A percentile compares a stretch with the other conserved stretches of the same genome.
Evolutionary conservation across 352 stramenopile species (phyloP).

Genomic region (Phytophthora podocarpi): DNA sequence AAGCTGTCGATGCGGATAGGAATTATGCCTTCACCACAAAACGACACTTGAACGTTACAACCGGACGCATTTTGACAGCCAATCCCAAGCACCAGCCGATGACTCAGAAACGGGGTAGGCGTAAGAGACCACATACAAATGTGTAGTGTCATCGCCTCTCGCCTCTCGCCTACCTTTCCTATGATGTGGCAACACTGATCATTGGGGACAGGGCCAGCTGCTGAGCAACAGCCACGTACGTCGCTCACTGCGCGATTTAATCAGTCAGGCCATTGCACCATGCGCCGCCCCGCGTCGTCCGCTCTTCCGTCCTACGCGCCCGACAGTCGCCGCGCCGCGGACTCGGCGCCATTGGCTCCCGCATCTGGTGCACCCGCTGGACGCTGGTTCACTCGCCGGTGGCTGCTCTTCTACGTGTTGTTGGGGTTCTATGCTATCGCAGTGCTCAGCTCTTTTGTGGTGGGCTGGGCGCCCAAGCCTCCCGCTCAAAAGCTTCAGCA

Average conservation of each 20-base stretch:
- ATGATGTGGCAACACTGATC: slow-evolving; percentile 23
- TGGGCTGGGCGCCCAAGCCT: background rate
- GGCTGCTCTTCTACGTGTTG: slow-evolving; percentile 37
- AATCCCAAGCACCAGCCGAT: slow-evolving; percentile 25
- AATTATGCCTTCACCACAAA: too few species aligned
- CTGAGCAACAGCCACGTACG: too few species aligned
- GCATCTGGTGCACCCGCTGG: background rate
- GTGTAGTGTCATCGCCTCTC: slow-evolving; percentile 5
- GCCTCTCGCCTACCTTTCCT: slow-evolving; percentile 19
- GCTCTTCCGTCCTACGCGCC: slow-evolving; percentile 31
- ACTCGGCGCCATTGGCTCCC: background rate
- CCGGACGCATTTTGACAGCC: too few species aligned
- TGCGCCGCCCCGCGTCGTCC: slow-evolving; percentile 37
- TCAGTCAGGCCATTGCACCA: slow-evolving; percentile 8
- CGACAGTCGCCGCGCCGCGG: background rate
- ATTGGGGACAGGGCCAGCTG: too few species aligned
- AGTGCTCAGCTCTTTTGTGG: slow-evolving; percentile 22
- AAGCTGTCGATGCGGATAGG: too few species aligned
- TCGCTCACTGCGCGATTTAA: slow-evolving; percentile 21
- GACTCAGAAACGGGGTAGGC: too few species aligned
- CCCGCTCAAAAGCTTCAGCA: slow-evolving; percentile 8
- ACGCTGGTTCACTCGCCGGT: slow-evolving; percentile 19
- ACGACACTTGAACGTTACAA: too few species aligned
- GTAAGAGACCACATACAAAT: too few species aligned
- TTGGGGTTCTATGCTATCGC: slow-evolving; percentile 31